A percentile compares a stretch with the other conserved stretches of the same genome.
These are phyloP conservation scores for Osmozyma mogii DNA, from an alignment of 805 yeast genomes.

Conservation along the genomic window DNA sequence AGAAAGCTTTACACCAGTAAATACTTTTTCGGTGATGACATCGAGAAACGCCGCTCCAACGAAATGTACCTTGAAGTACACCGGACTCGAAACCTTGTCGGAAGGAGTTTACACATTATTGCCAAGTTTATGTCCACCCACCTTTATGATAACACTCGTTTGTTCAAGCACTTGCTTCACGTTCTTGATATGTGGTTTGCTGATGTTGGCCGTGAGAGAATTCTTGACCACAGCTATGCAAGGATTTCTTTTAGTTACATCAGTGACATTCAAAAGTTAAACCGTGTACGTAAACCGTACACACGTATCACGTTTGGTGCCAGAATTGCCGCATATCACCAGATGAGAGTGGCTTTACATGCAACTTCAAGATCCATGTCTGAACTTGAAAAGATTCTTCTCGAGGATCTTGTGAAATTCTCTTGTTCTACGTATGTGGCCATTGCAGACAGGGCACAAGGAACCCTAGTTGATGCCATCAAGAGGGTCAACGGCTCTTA, in stretches of 20 bases:
- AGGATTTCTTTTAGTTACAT: constrained; percentile 48
- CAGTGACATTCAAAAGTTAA: constrained; percentile 52
- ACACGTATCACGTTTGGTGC: constrained; percentile 77
- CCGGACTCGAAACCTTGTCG: constrained; percentile 49
- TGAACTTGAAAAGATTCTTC: constrained; percentile 49
- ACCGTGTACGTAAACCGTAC: constrained; percentile 57
- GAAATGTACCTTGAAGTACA: constrained; percentile 43
- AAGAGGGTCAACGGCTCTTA: constrained; percentile 65
- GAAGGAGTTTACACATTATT: constrained; percentile 54
- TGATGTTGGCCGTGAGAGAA: constrained; percentile 69
- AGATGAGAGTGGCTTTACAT: constrained; percentile 62
- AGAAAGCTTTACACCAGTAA: constrained; percentile 55
- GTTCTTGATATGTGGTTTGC: constrained; percentile 70
- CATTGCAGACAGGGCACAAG: constrained; percentile 63
- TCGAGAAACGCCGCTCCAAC: constrained; percentile 32
- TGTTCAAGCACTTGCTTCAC: constrained; percentile 54
- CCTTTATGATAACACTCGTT: constrained; percentile 55
- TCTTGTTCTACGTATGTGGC: constrained; percentile 65
- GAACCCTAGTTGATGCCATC: constrained; percentile 58
- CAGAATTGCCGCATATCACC: constrained; percentile 65
- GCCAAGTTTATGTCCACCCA: constrained; percentile 38
- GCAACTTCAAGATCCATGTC: constrained; percentile 69
- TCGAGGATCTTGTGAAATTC: constrained; percentile 57
- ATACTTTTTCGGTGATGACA: constrained; percentile 54
- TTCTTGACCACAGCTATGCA: constrained; percentile 50